Conservation (phyloP, 2,329 filamentous ascomycete genomes). For the Hymenotorrendiella dingleyae region DNA sequence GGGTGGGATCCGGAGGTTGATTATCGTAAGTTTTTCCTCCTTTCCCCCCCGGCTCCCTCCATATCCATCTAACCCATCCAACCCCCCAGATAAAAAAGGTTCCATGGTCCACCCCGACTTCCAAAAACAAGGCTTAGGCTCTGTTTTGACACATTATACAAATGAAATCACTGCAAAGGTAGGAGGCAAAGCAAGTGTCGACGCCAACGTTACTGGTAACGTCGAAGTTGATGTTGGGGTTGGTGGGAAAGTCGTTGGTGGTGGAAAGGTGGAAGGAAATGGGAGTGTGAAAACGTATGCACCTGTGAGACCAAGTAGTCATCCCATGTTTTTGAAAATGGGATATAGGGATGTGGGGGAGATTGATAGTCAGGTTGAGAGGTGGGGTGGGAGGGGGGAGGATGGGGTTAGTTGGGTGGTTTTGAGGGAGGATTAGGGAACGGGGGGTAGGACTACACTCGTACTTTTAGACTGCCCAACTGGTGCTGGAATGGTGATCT, state of each 20-base stretch:
- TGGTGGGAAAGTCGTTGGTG: too few relatives aligned
- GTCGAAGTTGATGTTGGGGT: too few relatives aligned
- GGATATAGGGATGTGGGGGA: constrained; percentile 14
- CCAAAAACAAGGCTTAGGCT: constrained; percentile 15
- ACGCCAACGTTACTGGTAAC: too few relatives aligned
- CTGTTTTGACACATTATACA: constrained; percentile 14
- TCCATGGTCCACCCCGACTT: constrained; percentile 19
- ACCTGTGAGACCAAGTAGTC: constrained; percentile 10
- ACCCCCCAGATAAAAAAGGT: constrained; percentile 15
- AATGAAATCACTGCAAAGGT: constrained; percentile 15
- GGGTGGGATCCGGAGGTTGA: constrained; percentile 21
- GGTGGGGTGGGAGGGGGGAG: constrained; percentile 7
- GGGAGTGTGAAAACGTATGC: too few relatives aligned
- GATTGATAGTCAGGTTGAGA: constrained; percentile 12
- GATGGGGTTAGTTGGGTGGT: constrained; percentile 9
- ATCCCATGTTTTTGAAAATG: constrained; percentile 13
- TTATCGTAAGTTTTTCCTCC: constrained; percentile 13
- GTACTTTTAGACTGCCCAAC: too few relatives aligned
- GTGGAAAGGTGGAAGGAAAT: too few relatives aligned
- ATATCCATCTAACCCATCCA: not conserved
- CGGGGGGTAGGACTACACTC: too few relatives aligned
- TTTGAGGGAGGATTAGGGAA: not conserved
- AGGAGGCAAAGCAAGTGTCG: too few relatives aligned
- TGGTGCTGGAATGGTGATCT: too few relatives aligned
- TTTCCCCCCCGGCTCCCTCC: not conserved